Evolutionary conservation across 2,329 filamentous ascomycete genomes (phyloP).

Genomic region (Botrytis porri): DNA sequence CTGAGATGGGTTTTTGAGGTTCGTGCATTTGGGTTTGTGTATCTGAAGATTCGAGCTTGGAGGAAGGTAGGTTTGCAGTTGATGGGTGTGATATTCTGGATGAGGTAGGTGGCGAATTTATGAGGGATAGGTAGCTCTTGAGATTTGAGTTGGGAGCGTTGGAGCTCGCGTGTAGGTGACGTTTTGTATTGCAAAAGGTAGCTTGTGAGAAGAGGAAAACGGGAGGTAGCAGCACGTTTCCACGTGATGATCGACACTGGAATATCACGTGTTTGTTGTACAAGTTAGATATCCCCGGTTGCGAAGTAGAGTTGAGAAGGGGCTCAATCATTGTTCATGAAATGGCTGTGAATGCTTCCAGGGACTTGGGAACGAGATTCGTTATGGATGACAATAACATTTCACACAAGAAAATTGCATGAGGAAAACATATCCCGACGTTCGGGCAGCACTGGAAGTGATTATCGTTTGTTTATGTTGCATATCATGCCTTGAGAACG

Average conservation of each 20-base stretch:
- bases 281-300: neutral
- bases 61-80: neutral
- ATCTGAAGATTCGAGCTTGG: neutral
- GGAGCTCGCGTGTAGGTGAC: neutral
- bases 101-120: neutral
- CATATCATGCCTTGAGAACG: neutral
- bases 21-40: too few species aligned
- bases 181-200: neutral
- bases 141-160: neutral
- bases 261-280: neutral
- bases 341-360: neutral
- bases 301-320: neutral
- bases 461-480: neutral
- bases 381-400: neutral
- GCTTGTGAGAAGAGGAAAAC: neutral
- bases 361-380: neutral
- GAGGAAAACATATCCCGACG: neutral
- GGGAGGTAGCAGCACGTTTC: fast-evolving
- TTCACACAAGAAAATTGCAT: neutral
- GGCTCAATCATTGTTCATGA: neutral
- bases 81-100: neutral
- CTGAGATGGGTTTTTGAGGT: too few species aligned
- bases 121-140: neutral
- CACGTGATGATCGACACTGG: fast-evolving
- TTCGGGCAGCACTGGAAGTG: neutral